These are phyloP conservation scores for Lasiodiplodia sp. DNA, from an alignment of 2,329 filamentous ascomycete genomes.

Conservation along the genomic window DNA sequence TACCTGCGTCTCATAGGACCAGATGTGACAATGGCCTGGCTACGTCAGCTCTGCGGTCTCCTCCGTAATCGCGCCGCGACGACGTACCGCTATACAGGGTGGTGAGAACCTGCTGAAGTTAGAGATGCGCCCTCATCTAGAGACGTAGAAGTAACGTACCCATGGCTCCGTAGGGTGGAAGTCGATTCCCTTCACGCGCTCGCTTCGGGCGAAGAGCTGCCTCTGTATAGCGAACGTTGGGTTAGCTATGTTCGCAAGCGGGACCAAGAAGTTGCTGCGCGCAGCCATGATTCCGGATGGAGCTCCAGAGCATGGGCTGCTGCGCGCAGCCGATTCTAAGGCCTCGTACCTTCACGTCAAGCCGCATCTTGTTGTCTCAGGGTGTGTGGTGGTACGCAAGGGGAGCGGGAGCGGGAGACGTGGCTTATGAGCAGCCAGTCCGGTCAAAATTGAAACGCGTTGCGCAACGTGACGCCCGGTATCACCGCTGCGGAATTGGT, in stretches of 20 bases:
- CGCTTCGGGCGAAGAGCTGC: slow-evolving; percentile 85
- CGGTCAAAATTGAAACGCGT: slow-evolving; percentile 36
- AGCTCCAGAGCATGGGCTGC: slow-evolving; percentile 12
- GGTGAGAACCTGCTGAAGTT: slow-evolving; percentile 71
- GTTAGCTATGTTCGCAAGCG: slow-evolving; percentile 45
- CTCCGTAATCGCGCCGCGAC: slow-evolving; percentile 23
- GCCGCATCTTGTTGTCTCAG: slow-evolving; percentile 47
- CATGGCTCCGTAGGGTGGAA: slow-evolving; percentile 97
- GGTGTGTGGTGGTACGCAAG: slow-evolving; percentile 37
- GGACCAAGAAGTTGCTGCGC: slow-evolving; percentile 1
- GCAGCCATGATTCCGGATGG: slow-evolving; percentile 13
- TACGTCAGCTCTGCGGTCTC: slow-evolving; percentile 38
- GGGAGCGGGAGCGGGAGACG: slow-evolving; percentile 46
- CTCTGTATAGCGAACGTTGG: slow-evolving; percentile 62
- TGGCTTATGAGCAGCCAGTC: slow-evolving; percentile 49
- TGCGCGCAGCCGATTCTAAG: slow-evolving; percentile 5
- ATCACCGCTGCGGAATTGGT: slow-evolving; percentile 15
- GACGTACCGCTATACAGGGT: slow-evolving; percentile 88
- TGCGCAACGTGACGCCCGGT: slow-evolving; percentile 22
- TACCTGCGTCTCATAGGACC: slow-evolving; percentile 93
- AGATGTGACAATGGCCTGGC: slow-evolving; percentile 95
- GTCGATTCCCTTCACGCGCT: slow-evolving; percentile 93
- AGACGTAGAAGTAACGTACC: slow-evolving; percentile 59
- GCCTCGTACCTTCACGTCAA: slow-evolving; percentile 54
- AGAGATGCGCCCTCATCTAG: slow-evolving; percentile 33